Conservation (phyloP, 2,329 filamentous ascomycete species). For the Myriosclerotinia scirpicola region DNA sequence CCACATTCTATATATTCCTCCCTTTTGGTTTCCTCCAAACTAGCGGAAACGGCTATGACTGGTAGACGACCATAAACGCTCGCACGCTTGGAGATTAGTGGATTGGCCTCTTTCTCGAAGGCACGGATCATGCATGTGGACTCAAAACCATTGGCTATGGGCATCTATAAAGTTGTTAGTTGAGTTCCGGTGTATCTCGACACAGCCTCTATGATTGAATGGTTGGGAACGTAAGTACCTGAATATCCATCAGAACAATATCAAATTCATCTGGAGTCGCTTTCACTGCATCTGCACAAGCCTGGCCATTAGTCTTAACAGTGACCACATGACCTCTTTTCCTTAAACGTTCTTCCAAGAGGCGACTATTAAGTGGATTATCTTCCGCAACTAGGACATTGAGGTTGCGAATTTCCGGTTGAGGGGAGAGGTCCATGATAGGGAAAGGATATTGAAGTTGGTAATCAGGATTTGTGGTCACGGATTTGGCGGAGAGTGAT, state of each 20-base stretch:
- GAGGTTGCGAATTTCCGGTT: constrained; percentile 31
- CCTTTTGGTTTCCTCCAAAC: constrained; percentile 60
- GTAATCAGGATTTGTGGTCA: constrained; percentile 19
- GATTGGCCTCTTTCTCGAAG: constrained; percentile 54
- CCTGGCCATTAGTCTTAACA: constrained; percentile 78
- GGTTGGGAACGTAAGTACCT: constrained; percentile 54
- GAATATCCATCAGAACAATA: constrained; percentile 88
- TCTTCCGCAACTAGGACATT: constrained; percentile 80
- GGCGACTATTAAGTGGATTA: constrained; percentile 82
- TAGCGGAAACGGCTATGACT: constrained; percentile 85
- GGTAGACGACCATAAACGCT: constrained; percentile 65
- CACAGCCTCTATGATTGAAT: neutral
- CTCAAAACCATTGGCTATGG: constrained; percentile 79
- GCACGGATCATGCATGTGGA: constrained; percentile 82
- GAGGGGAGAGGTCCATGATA: constrained; percentile 8
- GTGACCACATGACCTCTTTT: constrained; percentile 70
- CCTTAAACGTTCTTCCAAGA: constrained; percentile 76
- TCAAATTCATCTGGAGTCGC: constrained; percentile 66
- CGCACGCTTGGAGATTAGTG: constrained; percentile 46
- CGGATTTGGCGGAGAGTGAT: constrained; percentile 1
- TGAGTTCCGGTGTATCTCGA: neutral
- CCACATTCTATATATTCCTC: constrained; percentile 72
- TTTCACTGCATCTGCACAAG: constrained; percentile 70
- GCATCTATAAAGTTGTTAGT: constrained; percentile 63
- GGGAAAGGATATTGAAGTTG: constrained; percentile 30